Evolutionary conservation across 176 grass and related monocot genomes (phyloP).

Genomic region (Rhynchospora pubera): DNA sequence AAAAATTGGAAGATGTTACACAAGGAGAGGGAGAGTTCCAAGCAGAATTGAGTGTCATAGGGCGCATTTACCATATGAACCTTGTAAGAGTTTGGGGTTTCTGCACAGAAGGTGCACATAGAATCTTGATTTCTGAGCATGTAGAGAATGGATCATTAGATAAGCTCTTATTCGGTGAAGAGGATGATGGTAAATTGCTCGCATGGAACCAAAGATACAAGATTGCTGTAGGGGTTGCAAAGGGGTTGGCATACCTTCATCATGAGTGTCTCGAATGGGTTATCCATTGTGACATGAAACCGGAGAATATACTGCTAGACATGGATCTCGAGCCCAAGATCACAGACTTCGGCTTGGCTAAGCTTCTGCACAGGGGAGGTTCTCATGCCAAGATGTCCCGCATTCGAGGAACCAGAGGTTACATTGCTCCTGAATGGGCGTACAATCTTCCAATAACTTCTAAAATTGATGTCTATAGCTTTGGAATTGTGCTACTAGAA

Average conservation of each 20-base stretch:
- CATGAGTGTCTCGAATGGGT: constrained; percentile 74
- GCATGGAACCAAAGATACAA: background rate
- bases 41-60: constrained; percentile 21
- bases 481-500: constrained; percentile 57
- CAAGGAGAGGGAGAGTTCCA: constrained; percentile 28
- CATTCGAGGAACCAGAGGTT: constrained; percentile 42
- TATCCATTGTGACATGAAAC: constrained; percentile 53
- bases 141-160: constrained; percentile 40
- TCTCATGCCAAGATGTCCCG: too few relatives aligned
- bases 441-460: constrained; percentile 48
- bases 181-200: too few relatives aligned
- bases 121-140: constrained; percentile 39
- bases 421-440: constrained; percentile 58
- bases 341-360: constrained; percentile 54
- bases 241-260: constrained; percentile 56
- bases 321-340: constrained; percentile 42
- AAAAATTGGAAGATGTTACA: constrained; percentile 13
- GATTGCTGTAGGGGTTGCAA: constrained; percentile 41
- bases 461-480: constrained; percentile 65
- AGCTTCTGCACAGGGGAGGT: background rate
- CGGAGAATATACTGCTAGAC: constrained; percentile 54
- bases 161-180: too few relatives aligned
- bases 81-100: constrained; percentile 5
- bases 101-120: constrained; percentile 25
- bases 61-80: constrained; percentile 22